Conservation (phyloP, 306 rosid genomes). For the Delonix regia region DNA sequence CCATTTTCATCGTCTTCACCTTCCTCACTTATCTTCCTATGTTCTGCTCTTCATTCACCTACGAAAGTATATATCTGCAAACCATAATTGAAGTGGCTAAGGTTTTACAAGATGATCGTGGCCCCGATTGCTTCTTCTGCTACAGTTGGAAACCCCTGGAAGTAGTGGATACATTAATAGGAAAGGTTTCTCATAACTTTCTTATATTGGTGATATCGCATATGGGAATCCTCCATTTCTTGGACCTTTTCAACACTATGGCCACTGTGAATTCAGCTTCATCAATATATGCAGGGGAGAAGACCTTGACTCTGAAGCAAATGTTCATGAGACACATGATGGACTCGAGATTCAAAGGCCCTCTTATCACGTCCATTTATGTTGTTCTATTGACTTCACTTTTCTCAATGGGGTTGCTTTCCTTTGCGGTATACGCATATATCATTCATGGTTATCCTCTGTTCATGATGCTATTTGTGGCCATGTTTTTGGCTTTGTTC, state of each 20-base stretch:
- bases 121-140: constrained; percentile 1
- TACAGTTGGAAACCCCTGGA: background rate
- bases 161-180: background rate
- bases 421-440: background rate
- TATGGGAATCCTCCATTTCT: constrained; percentile 33
- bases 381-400: constrained; percentile 14
- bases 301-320: constrained; percentile 4
- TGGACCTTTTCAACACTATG: constrained; percentile 12
- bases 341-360: constrained; percentile 35
- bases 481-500: constrained; percentile 23
- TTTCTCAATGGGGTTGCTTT: background rate
- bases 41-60: constrained; percentile 21
- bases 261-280: constrained; percentile 33
- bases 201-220: background rate
- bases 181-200: constrained; percentile 16
- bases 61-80: constrained; percentile 11
- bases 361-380: constrained; percentile 29
- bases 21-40: constrained; percentile 26
- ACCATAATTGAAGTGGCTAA: constrained; percentile 3
- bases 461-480: background rate
- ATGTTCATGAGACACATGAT: constrained; percentile 28
- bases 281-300: background rate
- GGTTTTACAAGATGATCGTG: background rate
- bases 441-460: background rate
- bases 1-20: constrained; percentile 29